Evolutionary conservation across 306 rosid species (phyloP), one percentile per base, ranked within the genome.

Genomic region (Lathyrus oleraceus): DNA sequence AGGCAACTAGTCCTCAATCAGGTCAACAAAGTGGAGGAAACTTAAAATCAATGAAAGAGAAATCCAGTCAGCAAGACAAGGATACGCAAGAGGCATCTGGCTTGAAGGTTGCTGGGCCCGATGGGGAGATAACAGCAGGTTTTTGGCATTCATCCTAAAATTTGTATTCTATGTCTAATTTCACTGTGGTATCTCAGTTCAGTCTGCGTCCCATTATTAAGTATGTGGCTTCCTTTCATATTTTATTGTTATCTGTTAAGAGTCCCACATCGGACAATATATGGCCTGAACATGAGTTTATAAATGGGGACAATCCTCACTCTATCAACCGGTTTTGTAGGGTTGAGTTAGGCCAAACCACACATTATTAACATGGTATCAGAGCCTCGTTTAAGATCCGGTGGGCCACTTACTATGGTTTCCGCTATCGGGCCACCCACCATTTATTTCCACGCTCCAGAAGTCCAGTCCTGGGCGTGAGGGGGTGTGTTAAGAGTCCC

Each of bases 111-210:
- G 88, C 88, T 32, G 88, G 88, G 13, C 86, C 88, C 0, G 88
- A 70, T 15, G 88, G 88, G 36, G 88, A 85, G 84, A 85, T 85
- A 73, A 81, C 81, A 21, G 88, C 88, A 81, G 88, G 88, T 84
- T 71, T 77, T 49, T 77, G 7, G 40, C 57, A 63, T 79, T 59
- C 52, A 59, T 52, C 71, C 47, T 72, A 49, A 66, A 68, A 70
- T 56, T 72, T 59, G 45, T 49, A 65, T 73, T 69, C 36, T 10
- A 38, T 51, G 59, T 70, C 61, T 70, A 54, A 45, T 38, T 38
- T 28, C 56, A 17, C 54, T 39, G 52, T 30, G 67, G 56, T 45
- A 63, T 62, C 39, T 61, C 21, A 28, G 12, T 47, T n/a, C 40
- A 15, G 49, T 57, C 65, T 81, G 65, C 19, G 13, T 30, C 59